phyloP scores from a whole-genome alignment of 495 filamentous ascomycete species.

The Elaphomyces granulatus region DNA sequence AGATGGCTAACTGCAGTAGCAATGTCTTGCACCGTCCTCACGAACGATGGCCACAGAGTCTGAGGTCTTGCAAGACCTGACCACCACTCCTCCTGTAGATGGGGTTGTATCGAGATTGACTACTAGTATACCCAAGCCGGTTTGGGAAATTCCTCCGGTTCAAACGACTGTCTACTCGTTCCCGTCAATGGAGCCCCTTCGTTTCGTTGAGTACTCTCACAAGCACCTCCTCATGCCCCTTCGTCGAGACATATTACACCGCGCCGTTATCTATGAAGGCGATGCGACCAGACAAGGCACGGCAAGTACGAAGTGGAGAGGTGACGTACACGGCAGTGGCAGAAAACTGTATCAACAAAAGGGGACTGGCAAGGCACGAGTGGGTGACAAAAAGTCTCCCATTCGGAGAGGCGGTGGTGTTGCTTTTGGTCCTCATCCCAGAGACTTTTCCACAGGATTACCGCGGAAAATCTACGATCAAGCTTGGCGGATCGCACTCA shows the following conservation, averaged over 20 bases:
- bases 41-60: conserved; percentile 74
- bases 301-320: conserved; percentile 70
- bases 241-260: conserved; percentile 83
- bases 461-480: conserved; percentile 87
- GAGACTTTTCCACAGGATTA: conserved; percentile 75
- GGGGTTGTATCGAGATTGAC: conserved; percentile 9
- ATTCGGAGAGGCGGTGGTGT: conserved; percentile 78
- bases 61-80: conserved; percentile 21
- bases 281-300: conserved; percentile 79
- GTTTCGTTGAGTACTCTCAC: conserved; percentile 61
- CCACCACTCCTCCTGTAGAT: conserved; percentile 23
- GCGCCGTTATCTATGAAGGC: conserved; percentile 85
- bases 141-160: conserved; percentile 32
- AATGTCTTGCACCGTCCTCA: conserved; percentile 32
- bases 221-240: conserved; percentile 76
- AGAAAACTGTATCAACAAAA: conserved; percentile 74
- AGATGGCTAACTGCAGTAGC: conserved; percentile 18
- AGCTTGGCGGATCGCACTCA: conserved; percentile 89
- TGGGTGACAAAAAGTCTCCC: conserved; percentile 68
- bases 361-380: conserved; percentile 63
- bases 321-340: conserved; percentile 67
- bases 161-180: conserved; percentile 78
- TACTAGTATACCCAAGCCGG: conserved; percentile 8
- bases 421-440: conserved; percentile 67
- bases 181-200: conserved; percentile 72